Evolutionary conservation across 2,329 filamentous ascomycete species (phyloP), one percentile per base, ranked within the genome.

Genomic region (Ophiostoma sp.): DNA sequence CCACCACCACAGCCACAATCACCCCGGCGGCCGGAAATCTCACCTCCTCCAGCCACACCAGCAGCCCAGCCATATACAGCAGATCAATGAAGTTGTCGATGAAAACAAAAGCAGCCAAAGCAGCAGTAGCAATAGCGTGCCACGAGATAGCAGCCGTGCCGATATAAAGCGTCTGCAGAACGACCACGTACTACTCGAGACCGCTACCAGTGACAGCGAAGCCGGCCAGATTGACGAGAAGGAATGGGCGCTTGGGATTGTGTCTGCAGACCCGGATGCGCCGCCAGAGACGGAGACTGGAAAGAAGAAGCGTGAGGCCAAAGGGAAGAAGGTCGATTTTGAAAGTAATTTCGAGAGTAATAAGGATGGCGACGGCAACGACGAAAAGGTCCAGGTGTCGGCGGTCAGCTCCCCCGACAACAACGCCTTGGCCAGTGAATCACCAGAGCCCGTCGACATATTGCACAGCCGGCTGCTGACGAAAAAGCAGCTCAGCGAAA

Each of bases 401-500:
- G 15, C 60, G 17, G 36, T 36, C 27, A 65, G 39, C 36, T 27
- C 65, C 2, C 0, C 11, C 35, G 15, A 31, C 41, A 31, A 15
- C 65, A 5, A 57, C 69, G 77, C 81, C 60, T 80, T 80, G 8
- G 72, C 65, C 80, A 76, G 76, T 35, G 77, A 77, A 35, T 74
- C 77, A 4, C 86, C 85, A 8, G 85, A 87, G 75, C 60, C 39
- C 20, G 23, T 57, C n/a, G 74, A 79, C 41, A 75, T 72, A 7
- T 75, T 85, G 60, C 84, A 86, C 76, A 88, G 85, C 71, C 86
- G 94, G n/a, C 86, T 97, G 67, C 84, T 98, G 74, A 97, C 94
- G 1, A 98, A 98, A 82, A 93, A 92, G 78, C 93, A 99, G 79
- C 84, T 99, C 60, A 93, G 91, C 17, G 95, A 98, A 76, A 98